phyloP scores from a whole-genome alignment of 768 basidiomycete genomes.

The Amanita phalloides region DNA sequence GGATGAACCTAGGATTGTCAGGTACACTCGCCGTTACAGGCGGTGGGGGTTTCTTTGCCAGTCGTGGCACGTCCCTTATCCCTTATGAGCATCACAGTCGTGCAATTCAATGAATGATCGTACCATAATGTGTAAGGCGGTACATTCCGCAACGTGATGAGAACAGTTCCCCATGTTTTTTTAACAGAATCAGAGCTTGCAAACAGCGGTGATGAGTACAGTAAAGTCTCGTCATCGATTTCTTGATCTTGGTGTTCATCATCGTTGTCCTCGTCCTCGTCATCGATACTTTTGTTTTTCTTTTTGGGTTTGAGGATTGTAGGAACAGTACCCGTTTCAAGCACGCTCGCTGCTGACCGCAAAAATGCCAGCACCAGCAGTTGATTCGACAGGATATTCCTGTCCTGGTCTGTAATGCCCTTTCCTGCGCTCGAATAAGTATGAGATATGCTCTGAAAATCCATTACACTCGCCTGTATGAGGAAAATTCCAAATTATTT shows the following conservation, averaged over 20 bases:
- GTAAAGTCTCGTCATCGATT: background rate
- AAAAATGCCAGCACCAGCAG: conserved; percentile 73
- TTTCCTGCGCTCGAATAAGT: conserved; percentile 37
- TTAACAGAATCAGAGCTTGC: conserved; percentile 1
- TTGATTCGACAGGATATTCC: conserved; percentile 89
- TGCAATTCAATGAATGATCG: conserved; percentile 10
- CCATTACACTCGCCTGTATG: conserved; percentile 61
- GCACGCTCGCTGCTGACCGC: conserved; percentile 52
- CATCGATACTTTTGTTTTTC: conserved; percentile 39
- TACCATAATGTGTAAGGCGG: conserved; percentile 84
- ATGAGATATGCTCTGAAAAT: background rate
- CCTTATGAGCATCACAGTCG: background rate
- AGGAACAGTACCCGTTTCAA: conserved; percentile 50
- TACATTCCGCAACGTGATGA: conserved; percentile 82
- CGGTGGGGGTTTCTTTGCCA: conserved; percentile 67
- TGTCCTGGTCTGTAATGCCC: conserved; percentile 87
- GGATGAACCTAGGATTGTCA: conserved; percentile 56
- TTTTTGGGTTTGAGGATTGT: conserved; percentile 26
- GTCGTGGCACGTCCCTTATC: conserved; percentile 60
- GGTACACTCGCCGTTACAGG: conserved; percentile 31
- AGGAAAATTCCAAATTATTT: conserved; percentile 92
- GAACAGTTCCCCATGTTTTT: conserved; percentile 53
- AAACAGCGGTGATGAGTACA: background rate
- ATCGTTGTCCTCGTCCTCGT: conserved; percentile 34
- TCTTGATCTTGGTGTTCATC: conserved; percentile 6